These are phyloP conservation scores for Acephala macrosclerotiorum DNA, from an alignment of 2,329 filamentous ascomycete genomes.

Conservation along the genomic window DNA sequence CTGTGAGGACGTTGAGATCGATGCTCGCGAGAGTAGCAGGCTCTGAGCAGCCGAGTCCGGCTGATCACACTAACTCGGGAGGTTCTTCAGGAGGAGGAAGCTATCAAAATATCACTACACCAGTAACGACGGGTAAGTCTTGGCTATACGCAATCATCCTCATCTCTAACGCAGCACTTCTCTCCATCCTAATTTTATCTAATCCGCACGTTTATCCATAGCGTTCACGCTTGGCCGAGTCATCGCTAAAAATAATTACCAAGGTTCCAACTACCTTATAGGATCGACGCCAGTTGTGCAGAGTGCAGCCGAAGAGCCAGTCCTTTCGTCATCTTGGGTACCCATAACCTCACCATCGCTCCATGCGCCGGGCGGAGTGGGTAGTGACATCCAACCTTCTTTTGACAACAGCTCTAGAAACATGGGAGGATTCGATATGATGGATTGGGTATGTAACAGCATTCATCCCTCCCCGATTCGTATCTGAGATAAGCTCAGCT, in stretches of 20 bases:
- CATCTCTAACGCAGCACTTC: no score
- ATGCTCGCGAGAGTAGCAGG: constrained; percentile 33
- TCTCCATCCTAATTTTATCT: no score
- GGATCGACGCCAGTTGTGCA: background rate
- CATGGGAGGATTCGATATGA: background rate
- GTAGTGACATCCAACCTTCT: constrained; percentile 1
- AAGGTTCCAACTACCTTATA: background rate
- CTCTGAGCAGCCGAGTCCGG: background rate
- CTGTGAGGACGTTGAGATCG: constrained; percentile 28
- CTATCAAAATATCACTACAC: background rate
- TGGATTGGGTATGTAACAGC: constrained; percentile 32
- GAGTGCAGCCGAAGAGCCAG: background rate
- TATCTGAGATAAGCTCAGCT: background rate
- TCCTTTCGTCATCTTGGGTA: constrained; percentile 7
- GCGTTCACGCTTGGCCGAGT: background rate
- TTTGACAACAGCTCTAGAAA: background rate
- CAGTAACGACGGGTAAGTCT: background rate
- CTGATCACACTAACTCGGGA: background rate
- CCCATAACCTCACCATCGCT: background rate
- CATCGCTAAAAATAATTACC: background rate
- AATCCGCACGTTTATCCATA: no score
- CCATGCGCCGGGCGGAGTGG: background rate
- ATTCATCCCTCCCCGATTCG: background rate
- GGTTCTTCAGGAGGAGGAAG: background rate
- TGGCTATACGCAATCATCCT: background rate